phyloP scores from a whole-genome alignment of 352 stramenopile genomes.

The Globisporangium canariense region DNA sequence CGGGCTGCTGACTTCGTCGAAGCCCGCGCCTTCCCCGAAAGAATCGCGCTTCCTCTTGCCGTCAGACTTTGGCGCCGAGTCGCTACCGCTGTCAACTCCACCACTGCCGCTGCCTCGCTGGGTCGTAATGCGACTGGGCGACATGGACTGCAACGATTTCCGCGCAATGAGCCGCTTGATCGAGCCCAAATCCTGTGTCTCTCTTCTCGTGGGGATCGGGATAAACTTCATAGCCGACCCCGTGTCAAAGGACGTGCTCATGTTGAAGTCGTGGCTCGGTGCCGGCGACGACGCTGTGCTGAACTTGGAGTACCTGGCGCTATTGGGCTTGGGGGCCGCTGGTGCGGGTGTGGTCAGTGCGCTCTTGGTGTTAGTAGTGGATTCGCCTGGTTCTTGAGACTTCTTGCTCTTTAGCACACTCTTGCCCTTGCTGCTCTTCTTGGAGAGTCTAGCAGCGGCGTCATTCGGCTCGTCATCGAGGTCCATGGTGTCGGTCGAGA shows the following conservation, averaged over 20 bases:
- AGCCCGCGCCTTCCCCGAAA: constrained; percentile 28
- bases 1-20: constrained; percentile 40
- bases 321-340: constrained; percentile 13
- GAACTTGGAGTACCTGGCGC: constrained; percentile 14
- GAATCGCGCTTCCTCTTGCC: constrained; percentile 27
- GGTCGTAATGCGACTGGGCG: constrained; percentile 2
- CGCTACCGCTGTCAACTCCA: not conserved
- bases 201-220: constrained; percentile 23
- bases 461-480: constrained; percentile 16
- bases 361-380: not conserved
- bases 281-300: constrained; percentile 20
- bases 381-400: not conserved
- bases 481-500: constrained; percentile 24
- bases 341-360: not conserved
- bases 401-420: not conserved
- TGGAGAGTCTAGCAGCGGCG: not conserved
- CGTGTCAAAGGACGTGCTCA: constrained; percentile 21
- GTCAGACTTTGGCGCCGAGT: constrained; percentile 1
- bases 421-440: constrained; percentile 5
- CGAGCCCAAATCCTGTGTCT: constrained; percentile 19
- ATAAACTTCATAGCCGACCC: constrained; percentile 25
- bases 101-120: not conserved
- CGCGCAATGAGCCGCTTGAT: constrained; percentile 14
- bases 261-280: constrained; percentile 19
- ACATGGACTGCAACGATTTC: constrained; percentile 15